Evolutionary conservation across 1,139 yeast species (phyloP), one percentile per base, ranked within the genome.

Genomic region (Candida sanyaensis): DNA sequence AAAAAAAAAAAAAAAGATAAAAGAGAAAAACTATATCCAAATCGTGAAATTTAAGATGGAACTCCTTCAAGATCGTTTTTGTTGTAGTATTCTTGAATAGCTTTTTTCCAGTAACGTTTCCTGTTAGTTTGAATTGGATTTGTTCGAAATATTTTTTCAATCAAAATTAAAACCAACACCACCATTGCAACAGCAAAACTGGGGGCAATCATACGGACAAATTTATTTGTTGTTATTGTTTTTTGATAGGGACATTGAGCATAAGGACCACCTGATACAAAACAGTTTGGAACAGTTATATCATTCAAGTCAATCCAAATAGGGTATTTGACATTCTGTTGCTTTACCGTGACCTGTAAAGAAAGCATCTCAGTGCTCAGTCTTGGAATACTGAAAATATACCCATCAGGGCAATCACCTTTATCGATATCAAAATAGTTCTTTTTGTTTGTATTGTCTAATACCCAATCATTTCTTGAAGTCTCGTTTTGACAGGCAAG

Each of bases 261-360:
- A 51, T 80, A 77, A 0, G 92, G 83, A 0, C 97, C 96, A 2
- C 96, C 97, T 1, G 83, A 68, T 2, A 91, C 92, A 91, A 95
- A 92, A 62, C 99, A 92, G 47, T 83, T 78, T 13, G 78, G 66
- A 5, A 84, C 83, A 0, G 90, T 80, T 13, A 93, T 75, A 29
- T 93, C 90, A 62, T 93, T 93, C 53, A 91, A 58, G 63, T 91
- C 93, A 3, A 91, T 80, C 98, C 98, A 93, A 0, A 86, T 73
- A 0, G 79, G 77, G 23, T 55, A 64, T 6, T 52, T 57, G 1
- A 56, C 52, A 5, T 59, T 56, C 6, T 53, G 47, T 33, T 53
- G 33, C 11, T 46, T 62, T 28, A 66, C 55, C 11, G 60, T 55
- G 34, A 61, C 59, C 43, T 65, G 52, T 9, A 74, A 54, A n/a